These are phyloP conservation scores for Alternaria sp. DNA, from an alignment of 2,329 filamentous ascomycete genomes.

Conservation along the genomic window DNA sequence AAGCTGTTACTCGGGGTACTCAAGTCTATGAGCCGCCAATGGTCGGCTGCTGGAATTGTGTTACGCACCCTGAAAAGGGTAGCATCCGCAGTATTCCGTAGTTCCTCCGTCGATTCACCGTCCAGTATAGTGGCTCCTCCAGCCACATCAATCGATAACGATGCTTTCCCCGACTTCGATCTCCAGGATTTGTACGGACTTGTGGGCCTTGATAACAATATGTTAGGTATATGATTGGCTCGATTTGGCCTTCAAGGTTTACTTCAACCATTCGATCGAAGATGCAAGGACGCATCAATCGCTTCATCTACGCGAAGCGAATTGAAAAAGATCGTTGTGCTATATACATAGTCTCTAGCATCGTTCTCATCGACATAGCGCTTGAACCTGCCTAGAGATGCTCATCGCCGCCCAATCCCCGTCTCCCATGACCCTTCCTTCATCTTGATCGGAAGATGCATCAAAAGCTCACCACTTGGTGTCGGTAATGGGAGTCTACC, in stretches of 20 bases:
- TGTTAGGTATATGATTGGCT: not conserved
- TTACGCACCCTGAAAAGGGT: slow-evolving; percentile 20
- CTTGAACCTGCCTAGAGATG: not conserved
- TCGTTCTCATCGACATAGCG: accelerated
- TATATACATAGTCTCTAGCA: not conserved
- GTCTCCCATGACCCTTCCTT: not conserved
- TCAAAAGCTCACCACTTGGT: slow-evolving; percentile 1
- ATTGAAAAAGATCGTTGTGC: not conserved
- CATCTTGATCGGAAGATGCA: slow-evolving; percentile 11
- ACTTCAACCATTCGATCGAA: not conserved
- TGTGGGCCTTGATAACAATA: slow-evolving; percentile 14
- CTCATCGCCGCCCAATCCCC: not conserved
- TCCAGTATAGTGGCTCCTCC: not conserved
- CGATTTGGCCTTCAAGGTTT: not conserved
- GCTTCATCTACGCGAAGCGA: not conserved
- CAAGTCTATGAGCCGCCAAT: slow-evolving; percentile 20
- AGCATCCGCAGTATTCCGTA: slow-evolving; percentile 17
- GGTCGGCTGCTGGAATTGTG: slow-evolving; percentile 15
- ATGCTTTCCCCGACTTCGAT: slow-evolving; percentile 11
- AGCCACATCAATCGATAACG: not conserved
- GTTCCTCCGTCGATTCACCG: not conserved
- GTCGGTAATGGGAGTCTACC: slow-evolving; percentile 39
- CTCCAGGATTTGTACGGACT: slow-evolving; percentile 16
- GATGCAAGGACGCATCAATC: not conserved
- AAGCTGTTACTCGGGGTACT: slow-evolving; percentile 22